A percentile compares a stretch with the other conserved stretches of the same genome.
phyloP scores from a whole-genome alignment of 768 basidiomycete species.

The Daedaleopsis nitida region DNA sequence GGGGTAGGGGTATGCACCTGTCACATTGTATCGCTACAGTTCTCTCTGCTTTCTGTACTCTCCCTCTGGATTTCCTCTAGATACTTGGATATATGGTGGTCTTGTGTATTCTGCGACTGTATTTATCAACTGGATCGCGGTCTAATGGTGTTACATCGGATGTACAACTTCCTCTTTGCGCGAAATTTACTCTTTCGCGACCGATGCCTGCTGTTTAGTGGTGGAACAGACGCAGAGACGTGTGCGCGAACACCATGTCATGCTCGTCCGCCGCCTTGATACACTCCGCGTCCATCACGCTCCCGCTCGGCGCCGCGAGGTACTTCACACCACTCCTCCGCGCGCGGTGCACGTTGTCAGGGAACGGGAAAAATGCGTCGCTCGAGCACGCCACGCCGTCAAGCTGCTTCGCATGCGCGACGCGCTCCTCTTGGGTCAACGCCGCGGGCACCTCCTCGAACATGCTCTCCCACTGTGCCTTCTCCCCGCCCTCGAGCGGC shows the following conservation, averaged over 20 bases:
- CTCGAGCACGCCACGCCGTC: conserved; percentile 91
- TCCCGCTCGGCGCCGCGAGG: conserved; percentile 89
- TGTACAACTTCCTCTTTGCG: not conserved
- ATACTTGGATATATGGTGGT: too few species aligned
- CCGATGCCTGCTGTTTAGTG: conserved; percentile 46
- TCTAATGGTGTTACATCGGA: not conserved
- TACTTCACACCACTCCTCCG: conserved; percentile 91
- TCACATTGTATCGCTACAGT: not conserved
- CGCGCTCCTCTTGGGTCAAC: conserved; percentile 70
- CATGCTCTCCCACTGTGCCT: conserved; percentile 85
- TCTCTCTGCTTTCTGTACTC: too few species aligned
- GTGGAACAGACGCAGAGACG: conserved; percentile 86
- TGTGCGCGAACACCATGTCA: conserved; percentile 89
- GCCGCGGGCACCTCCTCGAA: conserved; percentile 75
- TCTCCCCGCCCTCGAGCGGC: conserved; percentile 85
- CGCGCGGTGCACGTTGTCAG: conserved; percentile 95
- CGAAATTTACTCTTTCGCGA: not conserved
- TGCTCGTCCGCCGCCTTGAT: conserved; percentile 97
- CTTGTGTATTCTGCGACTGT: too few species aligned
- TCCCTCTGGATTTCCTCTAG: too few species aligned
- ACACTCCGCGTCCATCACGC: conserved; percentile 97
- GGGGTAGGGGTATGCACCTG: not conserved
- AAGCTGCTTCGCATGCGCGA: conserved; percentile 71
- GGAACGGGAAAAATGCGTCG: conserved; percentile 99
- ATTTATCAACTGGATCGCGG: not conserved